Base-by-base conservation (phyloP, 192 early-diverging fungal species). In the Backusella parvicylindrica region DNA sequence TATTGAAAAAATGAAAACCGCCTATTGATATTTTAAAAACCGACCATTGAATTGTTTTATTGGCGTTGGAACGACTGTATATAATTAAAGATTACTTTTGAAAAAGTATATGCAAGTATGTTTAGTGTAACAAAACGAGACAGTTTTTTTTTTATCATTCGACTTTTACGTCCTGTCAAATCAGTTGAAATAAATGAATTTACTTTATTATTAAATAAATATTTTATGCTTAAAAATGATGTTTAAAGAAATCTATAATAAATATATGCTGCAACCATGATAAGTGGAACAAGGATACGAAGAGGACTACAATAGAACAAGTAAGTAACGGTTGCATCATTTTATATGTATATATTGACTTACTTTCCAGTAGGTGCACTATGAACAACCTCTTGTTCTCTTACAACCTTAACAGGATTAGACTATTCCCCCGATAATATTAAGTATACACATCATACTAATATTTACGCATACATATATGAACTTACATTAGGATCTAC, bases 401-500 rank as follows among this genome's bases (percentile, higher is more conserved):
- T 64, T 31, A 53, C 26, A 0, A 70, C 74, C 68, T 75, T 75
- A 26, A 79, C 74, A 56, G 78, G 78, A 4, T 68, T 40, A 33
- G 78, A 79, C 78, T 79, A 69, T 31, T 41, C 8, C 40, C 8
- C 40, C 6, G 36, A 36, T 53, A 72, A 30, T 13, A 26, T 40
- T 21, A 11, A 30, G 40, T 41, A 33, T 16, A 13, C 23, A 5
- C 15, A 30, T 26, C 13, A 26, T 38, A 15, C 21, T 6, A 41
- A 0, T 30, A 28, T 32, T 35, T 13, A 6, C 18, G 3, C 12
- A 26, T 18, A 36, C 2, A 71, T 6, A 16, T 3, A 26, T 12
- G 26, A 4, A 41, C 87, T 86, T 85, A 88, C 88, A 43, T 80
- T 74, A 21, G 75, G 36, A 79, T 91, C 82, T 41, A 95, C 83